Percentiles rank a stretch among this genome's conserved stretches.
Conservation (phyloP, 441 rosid genomes). For the Brassica hybrid region DNA sequence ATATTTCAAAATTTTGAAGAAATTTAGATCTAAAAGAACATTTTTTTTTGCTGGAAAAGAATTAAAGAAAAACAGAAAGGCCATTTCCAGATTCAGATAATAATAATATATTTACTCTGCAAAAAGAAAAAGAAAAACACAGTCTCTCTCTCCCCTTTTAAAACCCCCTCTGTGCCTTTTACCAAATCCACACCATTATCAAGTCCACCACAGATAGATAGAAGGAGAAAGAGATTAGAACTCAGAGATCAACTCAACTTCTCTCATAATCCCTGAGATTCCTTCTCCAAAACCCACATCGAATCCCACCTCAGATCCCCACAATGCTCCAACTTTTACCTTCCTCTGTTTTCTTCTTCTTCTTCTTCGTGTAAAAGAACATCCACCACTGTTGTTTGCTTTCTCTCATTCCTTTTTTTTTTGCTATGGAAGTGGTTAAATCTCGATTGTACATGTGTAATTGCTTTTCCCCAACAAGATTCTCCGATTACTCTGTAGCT, state of each 20-base stretch:
- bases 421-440: slow-evolving; percentile 58
- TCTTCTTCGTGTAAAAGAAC: slow-evolving; percentile 9
- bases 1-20: not conserved
- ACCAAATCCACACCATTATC: slow-evolving; percentile 40
- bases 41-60: too few relatives aligned
- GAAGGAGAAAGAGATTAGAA: not conserved
- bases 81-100: not conserved
- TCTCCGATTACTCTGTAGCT: slow-evolving; percentile 45
- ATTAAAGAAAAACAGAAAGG: not conserved
- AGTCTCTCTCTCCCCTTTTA: slow-evolving; percentile 8
- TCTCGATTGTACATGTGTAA: slow-evolving; percentile 42
- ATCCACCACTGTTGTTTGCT: not conserved
- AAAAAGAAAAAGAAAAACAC: not conserved
- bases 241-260: too few relatives aligned
- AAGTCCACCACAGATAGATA: not conserved
- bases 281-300: not conserved
- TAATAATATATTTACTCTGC: not conserved
- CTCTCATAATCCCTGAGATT: not conserved
- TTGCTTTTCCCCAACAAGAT: slow-evolving; percentile 38
- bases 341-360: slow-evolving; percentile 26
- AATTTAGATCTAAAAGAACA: too few relatives aligned
- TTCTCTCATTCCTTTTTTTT: slow-evolving; percentile 20
- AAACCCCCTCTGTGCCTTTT: slow-evolving; percentile 16
- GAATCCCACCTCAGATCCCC: not conserved
- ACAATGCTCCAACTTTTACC: slow-evolving; percentile 41